These are phyloP conservation scores for Vitis cinerea DNA, from an alignment of 164 flowering plant genomes.

Conservation along the genomic window DNA sequence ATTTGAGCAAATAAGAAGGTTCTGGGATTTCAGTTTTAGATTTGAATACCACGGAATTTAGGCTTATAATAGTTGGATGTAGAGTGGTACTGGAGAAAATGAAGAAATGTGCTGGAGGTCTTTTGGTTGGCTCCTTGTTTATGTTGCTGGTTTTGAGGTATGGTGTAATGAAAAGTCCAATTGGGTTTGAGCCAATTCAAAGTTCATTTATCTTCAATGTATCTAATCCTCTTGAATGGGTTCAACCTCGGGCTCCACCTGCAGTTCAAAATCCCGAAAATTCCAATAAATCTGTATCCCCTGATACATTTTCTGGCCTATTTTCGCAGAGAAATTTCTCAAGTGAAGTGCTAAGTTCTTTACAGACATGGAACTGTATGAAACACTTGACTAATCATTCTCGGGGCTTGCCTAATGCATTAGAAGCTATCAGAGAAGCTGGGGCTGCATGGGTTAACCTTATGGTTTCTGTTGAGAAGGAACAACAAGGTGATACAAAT, in stretches of 20 bases:
- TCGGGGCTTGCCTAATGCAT: slow-evolving; percentile 69
- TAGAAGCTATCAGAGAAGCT: slow-evolving; percentile 88
- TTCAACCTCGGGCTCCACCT: slow-evolving; percentile 36
- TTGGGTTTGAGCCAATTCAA: slow-evolving; percentile 37
- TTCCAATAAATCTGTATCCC: slow-evolving; percentile 46
- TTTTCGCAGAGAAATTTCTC: slow-evolving; percentile 64
- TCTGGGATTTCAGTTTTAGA: no score
- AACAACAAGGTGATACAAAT: slow-evolving; percentile 37
- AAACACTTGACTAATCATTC: slow-evolving; percentile 50
- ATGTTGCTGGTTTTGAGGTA: slow-evolving; percentile 71
- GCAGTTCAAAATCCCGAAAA: slow-evolving; percentile 46
- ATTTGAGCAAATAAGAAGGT: no score
- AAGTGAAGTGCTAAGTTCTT: slow-evolving; percentile 46
- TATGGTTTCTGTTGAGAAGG: slow-evolving; percentile 56
- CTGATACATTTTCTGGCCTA: slow-evolving; percentile 43
- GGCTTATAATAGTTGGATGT: slow-evolving; percentile 5
- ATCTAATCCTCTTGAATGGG: slow-evolving; percentile 71
- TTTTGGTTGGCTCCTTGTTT: slow-evolving; percentile 57
- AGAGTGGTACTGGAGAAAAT: slow-evolving; percentile 24
- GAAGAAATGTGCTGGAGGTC: slow-evolving; percentile 82
- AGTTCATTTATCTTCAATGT: slow-evolving; percentile 37
- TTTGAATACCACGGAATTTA: neutral
- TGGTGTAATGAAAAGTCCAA: slow-evolving; percentile 47
- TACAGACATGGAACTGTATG: slow-evolving; percentile 75
- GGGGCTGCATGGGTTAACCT: slow-evolving; percentile 79